These are phyloP conservation scores for Silene vulgaris DNA, from an alignment of 179 eudicot species.

Conservation along the genomic window DNA sequence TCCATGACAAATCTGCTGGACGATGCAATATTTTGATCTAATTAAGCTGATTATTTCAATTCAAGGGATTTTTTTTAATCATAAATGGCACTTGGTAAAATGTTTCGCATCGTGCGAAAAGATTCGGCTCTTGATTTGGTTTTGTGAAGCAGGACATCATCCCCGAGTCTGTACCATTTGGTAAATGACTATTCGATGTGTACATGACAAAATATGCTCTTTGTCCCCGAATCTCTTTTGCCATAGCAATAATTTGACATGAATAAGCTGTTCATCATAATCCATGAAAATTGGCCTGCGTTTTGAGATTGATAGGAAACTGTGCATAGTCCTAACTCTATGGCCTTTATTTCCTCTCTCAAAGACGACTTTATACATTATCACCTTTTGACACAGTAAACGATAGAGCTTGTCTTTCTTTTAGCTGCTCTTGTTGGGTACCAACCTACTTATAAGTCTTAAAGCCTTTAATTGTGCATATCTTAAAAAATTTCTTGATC, in stretches of 20 bases:
- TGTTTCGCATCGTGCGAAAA: neutral
- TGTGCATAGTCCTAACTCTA: neutral
- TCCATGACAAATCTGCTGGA: neutral
- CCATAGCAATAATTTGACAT: neutral
- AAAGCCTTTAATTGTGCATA: neutral
- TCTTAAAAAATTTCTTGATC: neutral
- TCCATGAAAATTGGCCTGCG: neutral
- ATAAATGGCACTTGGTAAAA: neutral
- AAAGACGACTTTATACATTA: neutral
- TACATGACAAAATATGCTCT: neutral
- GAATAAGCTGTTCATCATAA: neutral
- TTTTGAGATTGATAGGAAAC: neutral
- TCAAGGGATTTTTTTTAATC: neutral
- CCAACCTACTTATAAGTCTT: neutral
- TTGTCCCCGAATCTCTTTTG: conserved; percentile 6
- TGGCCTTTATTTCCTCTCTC: neutral
- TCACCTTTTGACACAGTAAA: neutral
- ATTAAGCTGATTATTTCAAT: neutral
- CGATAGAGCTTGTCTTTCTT: neutral
- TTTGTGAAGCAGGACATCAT: conserved; percentile 5
- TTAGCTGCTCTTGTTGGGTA: neutral
- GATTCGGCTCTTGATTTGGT: neutral
- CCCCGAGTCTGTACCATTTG: neutral
- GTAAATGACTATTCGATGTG: neutral
- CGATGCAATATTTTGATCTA: neutral